Evolutionary conservation across 345 rosid genomes (phyloP).

Genomic region (Citropsis articulata): DNA sequence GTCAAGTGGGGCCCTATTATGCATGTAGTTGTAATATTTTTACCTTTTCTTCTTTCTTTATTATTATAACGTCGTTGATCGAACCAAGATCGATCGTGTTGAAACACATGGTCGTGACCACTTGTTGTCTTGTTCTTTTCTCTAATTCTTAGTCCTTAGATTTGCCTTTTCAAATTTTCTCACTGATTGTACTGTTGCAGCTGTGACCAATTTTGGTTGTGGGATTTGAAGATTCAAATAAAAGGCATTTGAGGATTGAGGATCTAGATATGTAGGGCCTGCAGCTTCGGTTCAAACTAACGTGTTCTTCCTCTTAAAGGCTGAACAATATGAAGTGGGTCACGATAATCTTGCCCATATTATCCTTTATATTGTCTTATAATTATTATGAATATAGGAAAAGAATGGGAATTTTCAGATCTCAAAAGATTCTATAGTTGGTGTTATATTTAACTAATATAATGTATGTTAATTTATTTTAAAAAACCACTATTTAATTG

Average conservation of each 20-base stretch:
- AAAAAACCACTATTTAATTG: no score
- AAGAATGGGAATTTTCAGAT: neutral
- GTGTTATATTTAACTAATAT: no score
- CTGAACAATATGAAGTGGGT: neutral
- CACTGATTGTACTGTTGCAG: neutral
- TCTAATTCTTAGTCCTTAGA: neutral
- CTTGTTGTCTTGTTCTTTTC: neutral
- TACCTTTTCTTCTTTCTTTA: neutral
- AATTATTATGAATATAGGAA: neutral
- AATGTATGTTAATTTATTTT: no score
- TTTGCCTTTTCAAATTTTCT: neutral
- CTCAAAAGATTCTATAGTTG: no score
- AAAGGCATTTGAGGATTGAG: neutral
- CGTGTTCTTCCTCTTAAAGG: constrained; percentile 7
- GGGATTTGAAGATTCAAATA: neutral
- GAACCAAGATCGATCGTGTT: constrained; percentile 14
- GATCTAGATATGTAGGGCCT: constrained; percentile 3
- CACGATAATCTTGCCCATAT: neutral
- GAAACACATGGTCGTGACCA: constrained; percentile 16
- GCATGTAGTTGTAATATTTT: constrained; percentile 13
- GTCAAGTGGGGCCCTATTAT: constrained; percentile 4
- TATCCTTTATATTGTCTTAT: neutral
- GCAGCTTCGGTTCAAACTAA: neutral
- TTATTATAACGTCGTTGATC: constrained; percentile 7
- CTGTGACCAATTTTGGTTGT: neutral